Base-by-base conservation (phyloP, 2,329 filamentous ascomycete species). In the Calycina herbarum region DNA sequence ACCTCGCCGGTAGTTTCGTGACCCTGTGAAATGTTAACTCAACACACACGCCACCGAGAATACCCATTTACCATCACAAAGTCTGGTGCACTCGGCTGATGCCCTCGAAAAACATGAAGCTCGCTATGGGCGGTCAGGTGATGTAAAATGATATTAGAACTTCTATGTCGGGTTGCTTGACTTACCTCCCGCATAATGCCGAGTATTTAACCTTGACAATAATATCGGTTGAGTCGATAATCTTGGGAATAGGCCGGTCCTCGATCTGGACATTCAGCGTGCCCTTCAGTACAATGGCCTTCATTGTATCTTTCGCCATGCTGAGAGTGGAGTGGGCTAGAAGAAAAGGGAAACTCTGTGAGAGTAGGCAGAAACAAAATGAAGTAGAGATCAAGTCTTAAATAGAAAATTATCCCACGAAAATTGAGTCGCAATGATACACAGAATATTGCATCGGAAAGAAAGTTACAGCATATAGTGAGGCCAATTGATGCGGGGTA, bases 1-100 rank as follows among this genome's bases (percentile, higher is more conserved):
- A 97, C 86, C 35, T 82, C 83, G 10, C 94, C 94, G 0, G 91
- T 92, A 73, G 96, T 96, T 75, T 97, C 94, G 76, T 97, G 94
- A 67, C 93, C 91, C 90, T 71, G 57, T 13, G 17, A 24, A 15
- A 13, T 45, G 33, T 65, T n/a, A 57, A 24, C 5, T 29, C 7
- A 15, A 17, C 2, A 29, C 17, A 15, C 20, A 6, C 3, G n/a
- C 6, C 24, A 27, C 48, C 24, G 38, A 24, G 8, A 11, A 17
- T 3, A 5, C 27, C 4, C 11, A 59, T 38, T 64, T 57, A 69
- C 70, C 71, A 88, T 88, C 64, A 87, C 83, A 72, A 86, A 86
- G 31, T 83, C 85, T 3, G 89, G 86, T 0, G 78, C 82, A 6
- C 88, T 89, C 29, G 87, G 83, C 75, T 96, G 88, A 73, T 93